These are phyloP conservation scores for Beta lomatogona DNA, from an alignment of 179 eudicot species.

Conservation along the genomic window DNA sequence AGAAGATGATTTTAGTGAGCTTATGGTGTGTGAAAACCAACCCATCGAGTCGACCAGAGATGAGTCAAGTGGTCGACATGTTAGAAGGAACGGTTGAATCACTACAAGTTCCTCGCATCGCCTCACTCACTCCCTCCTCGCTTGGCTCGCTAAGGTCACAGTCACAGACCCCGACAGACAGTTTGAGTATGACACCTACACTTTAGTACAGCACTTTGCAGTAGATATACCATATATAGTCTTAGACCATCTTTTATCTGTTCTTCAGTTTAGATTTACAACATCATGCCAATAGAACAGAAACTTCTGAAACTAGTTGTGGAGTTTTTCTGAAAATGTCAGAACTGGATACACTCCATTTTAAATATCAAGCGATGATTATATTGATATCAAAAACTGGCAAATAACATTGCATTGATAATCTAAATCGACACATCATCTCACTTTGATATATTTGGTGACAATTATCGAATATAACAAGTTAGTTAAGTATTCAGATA, in stretches of 20 bases:
- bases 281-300: not conserved
- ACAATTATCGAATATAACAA: no score
- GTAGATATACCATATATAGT: not conserved
- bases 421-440: not conserved
- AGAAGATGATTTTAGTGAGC: constrained; percentile 45
- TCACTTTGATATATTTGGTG: no score
- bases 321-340: not conserved
- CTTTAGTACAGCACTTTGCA: not conserved
- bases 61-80: constrained; percentile 41
- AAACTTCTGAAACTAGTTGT: not conserved
- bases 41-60: constrained; percentile 38
- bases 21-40: constrained; percentile 41
- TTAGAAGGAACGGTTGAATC: constrained; percentile 30
- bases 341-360: no score
- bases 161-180: not conserved
- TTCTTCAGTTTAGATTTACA: not conserved
- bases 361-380: no score
- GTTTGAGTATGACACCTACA: constrained; percentile 1
- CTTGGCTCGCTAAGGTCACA: constrained; percentile 20
- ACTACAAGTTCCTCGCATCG: constrained; percentile 24
- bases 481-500: not conserved
- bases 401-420: not conserved
- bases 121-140: constrained; percentile 13
- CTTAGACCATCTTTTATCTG: not conserved
- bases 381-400: no score